phyloP scores from a whole-genome alignment of 495 filamentous ascomycete species.

The Aspergillus ostianus region DNA sequence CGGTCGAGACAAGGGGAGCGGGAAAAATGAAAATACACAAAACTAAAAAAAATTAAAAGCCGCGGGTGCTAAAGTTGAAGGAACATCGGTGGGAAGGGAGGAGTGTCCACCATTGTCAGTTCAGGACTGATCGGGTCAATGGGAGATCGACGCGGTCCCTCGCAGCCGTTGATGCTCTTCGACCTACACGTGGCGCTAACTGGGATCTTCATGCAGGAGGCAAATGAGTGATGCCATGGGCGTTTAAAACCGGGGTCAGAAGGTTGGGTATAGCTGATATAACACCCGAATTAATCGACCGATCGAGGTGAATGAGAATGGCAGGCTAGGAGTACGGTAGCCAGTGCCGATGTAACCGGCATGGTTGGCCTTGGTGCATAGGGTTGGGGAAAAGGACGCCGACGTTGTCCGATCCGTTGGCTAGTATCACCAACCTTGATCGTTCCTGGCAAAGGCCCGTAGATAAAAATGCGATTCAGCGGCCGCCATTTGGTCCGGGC shows the following conservation, averaged over 20 bases:
- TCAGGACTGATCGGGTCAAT: slow-evolving; percentile 32
- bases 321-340: background rate
- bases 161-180: slow-evolving; percentile 43
- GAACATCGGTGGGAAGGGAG: slow-evolving; percentile 16
- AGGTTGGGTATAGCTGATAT: background rate
- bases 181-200: slow-evolving; percentile 46
- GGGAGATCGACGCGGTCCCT: slow-evolving; percentile 47
- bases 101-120: slow-evolving; percentile 11
- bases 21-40: background rate
- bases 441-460: too few species aligned
- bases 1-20: slow-evolving; percentile 1
- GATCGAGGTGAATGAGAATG: background rate
- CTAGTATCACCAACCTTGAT: background rate
- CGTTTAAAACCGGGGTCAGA: slow-evolving; percentile 8
- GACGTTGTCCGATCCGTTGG: background rate
- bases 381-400: background rate
- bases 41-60: slow-evolving; percentile 5
- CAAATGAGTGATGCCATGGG: slow-evolving; percentile 8
- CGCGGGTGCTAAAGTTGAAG: slow-evolving; percentile 18
- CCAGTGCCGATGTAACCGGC: background rate
- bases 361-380: background rate
- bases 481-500: background rate
- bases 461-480: background rate
- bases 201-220: slow-evolving; percentile 44
- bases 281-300: too few species aligned